phyloP scores from a whole-genome alignment of 306 rosid genomes.

The Vigna trinervia region DNA sequence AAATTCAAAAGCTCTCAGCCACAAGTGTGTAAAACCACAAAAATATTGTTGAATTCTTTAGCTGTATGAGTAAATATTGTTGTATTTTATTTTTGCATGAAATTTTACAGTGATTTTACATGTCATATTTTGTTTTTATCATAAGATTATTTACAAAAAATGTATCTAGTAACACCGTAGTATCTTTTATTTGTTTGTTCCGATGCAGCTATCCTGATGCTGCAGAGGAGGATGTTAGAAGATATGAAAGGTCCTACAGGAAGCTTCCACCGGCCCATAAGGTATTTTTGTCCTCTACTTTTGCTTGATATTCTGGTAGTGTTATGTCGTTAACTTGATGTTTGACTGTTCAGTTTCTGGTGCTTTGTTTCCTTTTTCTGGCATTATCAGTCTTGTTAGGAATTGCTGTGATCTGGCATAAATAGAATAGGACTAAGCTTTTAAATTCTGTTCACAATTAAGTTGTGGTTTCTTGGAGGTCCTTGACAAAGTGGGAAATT shows the following conservation, averaged over 20 bases:
- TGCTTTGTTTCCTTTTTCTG: not conserved
- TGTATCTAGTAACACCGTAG: conserved; percentile 18
- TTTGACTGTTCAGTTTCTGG: conserved; percentile 1
- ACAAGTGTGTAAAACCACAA: not conserved
- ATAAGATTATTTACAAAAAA: not conserved
- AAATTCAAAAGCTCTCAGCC: not conserved
- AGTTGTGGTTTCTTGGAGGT: no score
- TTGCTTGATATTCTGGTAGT: conserved; percentile 1
- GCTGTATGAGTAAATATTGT: not conserved
- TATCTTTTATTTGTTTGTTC: conserved; percentile 32
- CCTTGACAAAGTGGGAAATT: not conserved
- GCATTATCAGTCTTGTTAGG: not conserved
- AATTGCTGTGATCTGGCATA: not conserved
- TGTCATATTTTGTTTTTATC: not conserved
- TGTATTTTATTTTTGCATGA: conserved; percentile 20
- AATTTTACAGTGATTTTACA: not conserved
- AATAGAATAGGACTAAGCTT: not conserved
- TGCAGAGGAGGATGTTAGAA: conserved; percentile 82
- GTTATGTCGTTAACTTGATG: not conserved
- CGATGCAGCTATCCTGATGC: conserved; percentile 88
- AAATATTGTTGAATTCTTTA: not conserved
- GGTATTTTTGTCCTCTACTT: conserved; percentile 54
- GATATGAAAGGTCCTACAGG: conserved; percentile 81
- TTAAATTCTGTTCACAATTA: not conserved
- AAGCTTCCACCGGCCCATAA: conserved; percentile 86